These are phyloP conservation scores for Cercospora sp. DNA, from an alignment of 2,329 filamentous ascomycete species.

Conservation along the genomic window DNA sequence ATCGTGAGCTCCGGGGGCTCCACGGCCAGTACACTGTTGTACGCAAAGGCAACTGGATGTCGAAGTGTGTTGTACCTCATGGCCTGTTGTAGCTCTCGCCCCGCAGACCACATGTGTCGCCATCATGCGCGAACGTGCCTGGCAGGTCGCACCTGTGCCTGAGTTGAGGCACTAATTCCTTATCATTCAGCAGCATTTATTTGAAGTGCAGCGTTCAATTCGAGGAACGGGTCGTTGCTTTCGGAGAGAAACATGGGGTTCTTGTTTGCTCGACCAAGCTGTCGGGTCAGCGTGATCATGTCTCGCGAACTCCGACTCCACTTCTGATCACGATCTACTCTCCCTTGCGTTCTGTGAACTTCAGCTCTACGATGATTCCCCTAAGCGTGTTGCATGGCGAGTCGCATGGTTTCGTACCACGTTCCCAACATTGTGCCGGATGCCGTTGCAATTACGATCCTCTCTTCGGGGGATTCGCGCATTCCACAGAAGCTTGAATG, in stretches of 20 bases:
- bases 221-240: neutral
- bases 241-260: neutral
- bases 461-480: neutral
- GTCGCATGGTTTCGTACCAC: neutral
- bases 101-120: neutral
- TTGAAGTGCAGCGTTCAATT: neutral
- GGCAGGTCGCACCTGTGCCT: neutral
- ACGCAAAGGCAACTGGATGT: neutral
- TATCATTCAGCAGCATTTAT: neutral
- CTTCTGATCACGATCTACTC: neutral
- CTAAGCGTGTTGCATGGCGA: neutral
- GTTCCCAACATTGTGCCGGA: neutral
- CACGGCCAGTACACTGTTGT: neutral
- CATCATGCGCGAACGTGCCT: neutral
- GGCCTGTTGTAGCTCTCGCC: neutral
- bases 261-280: slow-evolving; percentile 1
- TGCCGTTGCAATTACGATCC: neutral
- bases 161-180: neutral
- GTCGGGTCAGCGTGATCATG: neutral
- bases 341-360: neutral
- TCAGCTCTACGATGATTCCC: neutral
- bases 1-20: neutral
- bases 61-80: neutral
- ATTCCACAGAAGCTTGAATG: neutral
- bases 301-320: slow-evolving; percentile 4